These are phyloP conservation scores for Pulveroboletus sp. DNA, from an alignment of 768 basidiomycete species.

Conservation along the genomic window DNA sequence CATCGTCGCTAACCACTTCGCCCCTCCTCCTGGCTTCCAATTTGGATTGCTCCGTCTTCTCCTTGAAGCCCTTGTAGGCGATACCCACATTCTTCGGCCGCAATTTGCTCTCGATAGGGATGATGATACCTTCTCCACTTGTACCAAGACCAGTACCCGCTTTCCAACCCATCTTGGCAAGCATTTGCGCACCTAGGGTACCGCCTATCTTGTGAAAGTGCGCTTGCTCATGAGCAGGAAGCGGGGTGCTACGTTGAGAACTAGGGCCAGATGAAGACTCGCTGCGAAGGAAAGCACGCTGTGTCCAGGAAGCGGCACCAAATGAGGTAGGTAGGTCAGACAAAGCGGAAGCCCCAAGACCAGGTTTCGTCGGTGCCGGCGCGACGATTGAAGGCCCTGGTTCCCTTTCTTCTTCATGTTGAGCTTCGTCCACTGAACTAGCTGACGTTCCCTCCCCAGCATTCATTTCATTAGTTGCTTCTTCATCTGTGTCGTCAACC, in stretches of 20 bases:
- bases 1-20: constrained; percentile 71
- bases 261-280: constrained; percentile 36
- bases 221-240: constrained; percentile 62
- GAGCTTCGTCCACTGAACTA: constrained; percentile 30
- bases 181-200: constrained; percentile 82
- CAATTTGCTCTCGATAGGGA: constrained; percentile 79
- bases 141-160: constrained; percentile 74
- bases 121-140: constrained; percentile 76
- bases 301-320: constrained; percentile 34
- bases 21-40: constrained; percentile 73
- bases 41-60: constrained; percentile 83
- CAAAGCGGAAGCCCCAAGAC: constrained; percentile 24
- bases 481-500: constrained; percentile 36
- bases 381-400: constrained; percentile 29
- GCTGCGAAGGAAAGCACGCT: constrained; percentile 55
- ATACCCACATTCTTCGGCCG: constrained; percentile 86
- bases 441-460: constrained; percentile 33
- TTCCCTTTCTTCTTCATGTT: constrained; percentile 33
- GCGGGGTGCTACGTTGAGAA: constrained; percentile 42
- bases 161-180: constrained; percentile 95
- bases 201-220: constrained; percentile 80
- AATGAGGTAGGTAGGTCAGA: constrained; percentile 35
- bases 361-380: constrained; percentile 15
- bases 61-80: constrained; percentile 80
- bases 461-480: constrained; percentile 33